Evolutionary conservation across 345 rosid species (phyloP).

Genomic region (Carallia pectinifolia): DNA sequence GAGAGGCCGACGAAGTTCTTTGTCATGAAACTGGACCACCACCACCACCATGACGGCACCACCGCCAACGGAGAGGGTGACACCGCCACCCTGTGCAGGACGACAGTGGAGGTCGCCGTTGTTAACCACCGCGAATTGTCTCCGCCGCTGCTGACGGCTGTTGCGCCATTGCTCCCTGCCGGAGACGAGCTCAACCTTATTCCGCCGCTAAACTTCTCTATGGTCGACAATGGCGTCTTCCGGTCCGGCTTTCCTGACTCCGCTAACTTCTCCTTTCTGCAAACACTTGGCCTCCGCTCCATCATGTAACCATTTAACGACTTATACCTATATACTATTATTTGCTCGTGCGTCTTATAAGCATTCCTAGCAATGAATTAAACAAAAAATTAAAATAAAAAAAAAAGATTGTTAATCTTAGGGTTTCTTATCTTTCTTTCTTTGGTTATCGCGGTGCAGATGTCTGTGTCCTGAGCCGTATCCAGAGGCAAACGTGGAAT

Average conservation of each 20-base stretch:
- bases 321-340: background rate
- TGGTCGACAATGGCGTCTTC: slow-evolving; percentile 93
- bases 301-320: slow-evolving; percentile 56
- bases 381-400: background rate
- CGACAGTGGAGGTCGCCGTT: slow-evolving; percentile 43
- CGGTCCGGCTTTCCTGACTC: slow-evolving; percentile 93
- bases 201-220: slow-evolving; percentile 90
- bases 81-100: slow-evolving; percentile 23
- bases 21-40: slow-evolving; percentile 21
- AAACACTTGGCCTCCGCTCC: slow-evolving; percentile 83
- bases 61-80: background rate
- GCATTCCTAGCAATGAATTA: too few relatives aligned
- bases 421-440: slow-evolving; percentile 17
- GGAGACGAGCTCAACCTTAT: slow-evolving; percentile 46
- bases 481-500: slow-evolving; percentile 67
- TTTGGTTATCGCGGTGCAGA: slow-evolving; percentile 32
- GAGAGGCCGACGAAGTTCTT: background rate
- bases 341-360: background rate
- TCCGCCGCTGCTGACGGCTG: slow-evolving; percentile 18
- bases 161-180: slow-evolving; percentile 22
- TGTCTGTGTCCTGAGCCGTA: slow-evolving; percentile 90
- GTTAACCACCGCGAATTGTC: slow-evolving; percentile 45
- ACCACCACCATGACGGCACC: background rate
- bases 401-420: slow-evolving; percentile 10
- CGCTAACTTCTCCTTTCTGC: slow-evolving; percentile 83